Base-by-base conservation (phyloP, 257 asterid genomes). In the Salvia miltiorrhiza region DNA sequence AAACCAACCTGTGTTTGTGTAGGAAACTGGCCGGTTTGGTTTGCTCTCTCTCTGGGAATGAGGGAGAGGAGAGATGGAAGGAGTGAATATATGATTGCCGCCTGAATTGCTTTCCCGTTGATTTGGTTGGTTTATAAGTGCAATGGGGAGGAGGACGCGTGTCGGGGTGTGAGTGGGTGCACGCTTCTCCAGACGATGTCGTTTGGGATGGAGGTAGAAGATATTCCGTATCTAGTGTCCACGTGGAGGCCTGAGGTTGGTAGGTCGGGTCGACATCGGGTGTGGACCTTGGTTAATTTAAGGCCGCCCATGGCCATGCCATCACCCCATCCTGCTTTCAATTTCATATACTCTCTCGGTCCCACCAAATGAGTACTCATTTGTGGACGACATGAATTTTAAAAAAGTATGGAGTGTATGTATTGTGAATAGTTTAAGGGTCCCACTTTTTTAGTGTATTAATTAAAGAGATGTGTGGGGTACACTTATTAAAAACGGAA, bases 161-260 rank as follows among this genome's bases (percentile, higher is more conserved):
- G 78, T 10, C 61, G 12, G 21, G 41, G 2, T 40, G 5, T 4
- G 59, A 33, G 32, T 54, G 62, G 69, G n/a, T n/a, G n/a, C n/a
- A n/a, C n/a, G n/a, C n/a, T n/a, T n/a, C n/a, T n/a, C n/a, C n/a
- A n/a, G n/a, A n/a, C n/a, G n/a, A n/a, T n/a, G 14, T 58, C 47
- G 28, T 55, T 24, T 4, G 1, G 11, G 5, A 3, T 10, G 59
- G 49, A 17, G 37, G 4, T n/a, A n/a, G 3, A 10, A 55, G 72
- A 56, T 65, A 58, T 59, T 2, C 4, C 20, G 67, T 37, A 35
- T 13, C 7, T 19, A 23, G 8, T 44, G 43, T 57, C 39, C 64
- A 74, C 78, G 73, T 74, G 78, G 73, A 9, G 37, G 35, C 1
- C 10, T 65, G 0, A 4, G 5, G 54, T 11, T 73, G 69, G 73